phyloP scores from a whole-genome alignment of 306 rosid genomes.

The Adenanthera pavonina region DNA sequence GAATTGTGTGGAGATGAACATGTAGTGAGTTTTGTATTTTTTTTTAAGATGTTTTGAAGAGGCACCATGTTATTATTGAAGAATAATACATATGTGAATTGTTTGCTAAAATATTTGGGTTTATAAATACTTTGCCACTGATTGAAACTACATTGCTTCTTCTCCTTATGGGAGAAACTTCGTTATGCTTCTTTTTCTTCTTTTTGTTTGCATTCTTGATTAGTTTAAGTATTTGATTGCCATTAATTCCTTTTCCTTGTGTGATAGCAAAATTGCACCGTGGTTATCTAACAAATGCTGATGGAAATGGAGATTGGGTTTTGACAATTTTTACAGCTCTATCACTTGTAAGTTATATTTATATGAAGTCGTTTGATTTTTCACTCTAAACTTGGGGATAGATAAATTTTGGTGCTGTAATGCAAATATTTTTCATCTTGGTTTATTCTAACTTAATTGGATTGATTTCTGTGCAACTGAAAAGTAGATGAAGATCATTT shows the following conservation, averaged over 20 bases:
- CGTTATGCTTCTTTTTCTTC: not conserved
- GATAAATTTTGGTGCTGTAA: not conserved
- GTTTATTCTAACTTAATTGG: not conserved
- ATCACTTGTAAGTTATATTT: constrained; percentile 73
- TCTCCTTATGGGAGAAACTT: not conserved
- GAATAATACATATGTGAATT: not conserved
- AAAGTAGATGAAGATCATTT: constrained; percentile 28
- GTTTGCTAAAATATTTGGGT: not conserved
- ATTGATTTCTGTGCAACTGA: constrained; percentile 20
- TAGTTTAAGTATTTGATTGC: constrained; percentile 19
- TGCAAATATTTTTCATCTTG: constrained; percentile 8
- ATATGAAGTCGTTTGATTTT: constrained; percentile 1
- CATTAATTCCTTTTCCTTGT: constrained; percentile 33
- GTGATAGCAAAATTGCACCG: constrained; percentile 90
- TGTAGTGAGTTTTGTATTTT: not conserved
- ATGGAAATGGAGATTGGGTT: constrained; percentile 99
- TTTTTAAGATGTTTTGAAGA: not conserved
- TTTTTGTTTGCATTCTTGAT: constrained; percentile 30
- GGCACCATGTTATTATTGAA: not conserved
- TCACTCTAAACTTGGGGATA: constrained; percentile 13
- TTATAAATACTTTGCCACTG: constrained; percentile 15
- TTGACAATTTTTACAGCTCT: constrained; percentile 83
- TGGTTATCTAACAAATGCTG: constrained; percentile 88
- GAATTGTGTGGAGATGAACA: not conserved
- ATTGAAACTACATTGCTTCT: constrained; percentile 11